Conservation (phyloP, 768 basidiomycete genomes). For the Russula sp. region DNA sequence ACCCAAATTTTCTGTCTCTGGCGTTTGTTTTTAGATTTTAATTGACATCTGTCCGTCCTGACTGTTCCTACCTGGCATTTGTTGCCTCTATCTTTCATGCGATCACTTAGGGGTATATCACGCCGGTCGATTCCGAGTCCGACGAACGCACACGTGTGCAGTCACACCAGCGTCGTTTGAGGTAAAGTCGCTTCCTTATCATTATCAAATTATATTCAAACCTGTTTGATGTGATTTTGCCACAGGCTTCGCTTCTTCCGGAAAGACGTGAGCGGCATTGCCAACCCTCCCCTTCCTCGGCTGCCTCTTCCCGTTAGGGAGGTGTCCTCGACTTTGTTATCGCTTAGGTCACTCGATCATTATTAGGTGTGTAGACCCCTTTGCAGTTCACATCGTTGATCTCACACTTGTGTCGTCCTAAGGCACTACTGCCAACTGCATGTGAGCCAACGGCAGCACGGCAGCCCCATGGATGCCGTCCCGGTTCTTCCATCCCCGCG, state of each 20-base stretch:
- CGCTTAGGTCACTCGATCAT: background rate
- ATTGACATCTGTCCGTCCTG: background rate
- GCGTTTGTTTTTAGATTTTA: background rate
- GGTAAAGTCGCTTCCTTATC: conserved; percentile 12
- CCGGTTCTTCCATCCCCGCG: background rate
- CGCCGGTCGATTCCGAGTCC: background rate
- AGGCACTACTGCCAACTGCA: background rate
- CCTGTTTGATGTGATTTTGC: background rate
- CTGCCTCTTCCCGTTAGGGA: background rate
- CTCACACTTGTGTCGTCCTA: background rate
- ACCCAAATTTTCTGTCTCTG: background rate
- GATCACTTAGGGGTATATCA: background rate
- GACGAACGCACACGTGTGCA: background rate
- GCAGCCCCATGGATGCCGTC: background rate
- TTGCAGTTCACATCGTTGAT: background rate
- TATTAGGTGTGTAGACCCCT: background rate
- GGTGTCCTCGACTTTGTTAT: background rate
- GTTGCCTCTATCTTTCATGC: background rate
- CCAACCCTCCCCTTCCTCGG: background rate
- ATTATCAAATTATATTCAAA: background rate
- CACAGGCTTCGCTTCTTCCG: conserved; percentile 2
- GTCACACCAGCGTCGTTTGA: conserved; percentile 9
- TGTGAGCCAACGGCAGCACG: background rate
- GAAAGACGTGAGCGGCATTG: background rate
- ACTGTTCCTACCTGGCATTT: background rate